These are phyloP conservation scores for Zygosaccharomyces sapae DNA, from an alignment of 1,139 yeast species.

Conservation along the genomic window DNA sequence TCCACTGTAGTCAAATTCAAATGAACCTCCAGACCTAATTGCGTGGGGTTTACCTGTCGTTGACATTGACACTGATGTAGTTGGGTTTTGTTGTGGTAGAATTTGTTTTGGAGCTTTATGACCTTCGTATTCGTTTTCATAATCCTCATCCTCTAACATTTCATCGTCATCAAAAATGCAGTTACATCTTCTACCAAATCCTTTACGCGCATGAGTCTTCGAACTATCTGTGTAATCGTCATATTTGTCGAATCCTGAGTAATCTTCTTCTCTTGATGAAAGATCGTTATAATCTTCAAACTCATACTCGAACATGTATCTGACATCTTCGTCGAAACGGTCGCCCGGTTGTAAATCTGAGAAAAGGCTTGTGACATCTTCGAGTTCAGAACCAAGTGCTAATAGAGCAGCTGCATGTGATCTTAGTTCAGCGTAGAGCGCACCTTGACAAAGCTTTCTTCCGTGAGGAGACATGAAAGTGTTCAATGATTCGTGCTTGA, in stretches of 20 bases:
- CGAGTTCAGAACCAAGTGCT: conserved; percentile 43
- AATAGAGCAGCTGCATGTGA: conserved; percentile 45
- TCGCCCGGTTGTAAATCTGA: conserved; percentile 61
- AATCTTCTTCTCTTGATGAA: conserved; percentile 33
- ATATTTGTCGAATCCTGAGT: conserved; percentile 25
- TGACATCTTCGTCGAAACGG: conserved; percentile 66
- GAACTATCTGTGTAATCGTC: conserved; percentile 13
- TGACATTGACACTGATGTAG: conserved; percentile 14
- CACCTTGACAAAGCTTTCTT: conserved; percentile 53
- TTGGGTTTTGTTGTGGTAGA: conserved; percentile 8
- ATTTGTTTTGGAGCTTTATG: conserved; percentile 11
- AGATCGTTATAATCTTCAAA: conserved; percentile 37
- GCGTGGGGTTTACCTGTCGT: conserved; percentile 34
- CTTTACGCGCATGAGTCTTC: conserved; percentile 17
- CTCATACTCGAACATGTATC: conserved; percentile 66
- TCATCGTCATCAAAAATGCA: conserved; percentile 41
- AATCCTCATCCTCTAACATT: conserved; percentile 24
- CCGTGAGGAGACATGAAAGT: conserved; percentile 61
- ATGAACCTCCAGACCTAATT: conserved; percentile 35
- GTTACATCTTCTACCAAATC: conserved; percentile 36
- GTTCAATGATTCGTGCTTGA: conserved; percentile 50
- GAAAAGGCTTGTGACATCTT: conserved; percentile 51
- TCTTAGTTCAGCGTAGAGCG: conserved; percentile 53
- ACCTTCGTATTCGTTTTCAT: conserved; percentile 27
- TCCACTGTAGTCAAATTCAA: conserved; percentile 55